Evolutionary conservation across 768 basidiomycete species (phyloP).

Genomic region (Mycena indigotica): DNA sequence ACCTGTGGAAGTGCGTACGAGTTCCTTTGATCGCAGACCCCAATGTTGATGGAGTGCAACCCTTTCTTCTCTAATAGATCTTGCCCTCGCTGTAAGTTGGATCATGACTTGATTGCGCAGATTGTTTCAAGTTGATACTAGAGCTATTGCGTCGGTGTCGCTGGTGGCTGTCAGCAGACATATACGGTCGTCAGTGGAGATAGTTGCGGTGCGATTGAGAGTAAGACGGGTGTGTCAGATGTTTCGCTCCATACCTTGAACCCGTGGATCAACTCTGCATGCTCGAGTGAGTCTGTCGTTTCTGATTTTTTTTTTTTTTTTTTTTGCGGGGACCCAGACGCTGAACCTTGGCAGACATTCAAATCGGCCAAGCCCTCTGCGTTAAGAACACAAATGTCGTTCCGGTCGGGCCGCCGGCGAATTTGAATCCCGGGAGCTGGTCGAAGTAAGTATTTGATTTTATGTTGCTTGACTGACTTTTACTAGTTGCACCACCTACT

Average conservation of each 20-base stretch:
- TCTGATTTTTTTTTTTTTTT: neutral
- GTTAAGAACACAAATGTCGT: slow-evolving; percentile 5
- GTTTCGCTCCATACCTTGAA: neutral
- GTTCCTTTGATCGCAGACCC: neutral
- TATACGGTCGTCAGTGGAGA: neutral
- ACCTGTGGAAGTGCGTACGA: neutral
- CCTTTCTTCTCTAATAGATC: neutral
- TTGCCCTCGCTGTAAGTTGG: neutral
- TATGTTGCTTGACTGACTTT: neutral
- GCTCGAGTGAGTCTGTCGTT: neutral
- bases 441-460: slow-evolving; percentile 5
- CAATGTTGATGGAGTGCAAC: neutral
- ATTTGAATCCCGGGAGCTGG: slow-evolving; percentile 13
- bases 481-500: slow-evolving; percentile 10
- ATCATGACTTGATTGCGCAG: neutral
- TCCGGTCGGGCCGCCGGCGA: slow-evolving; percentile 1
- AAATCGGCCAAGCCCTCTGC: slow-evolving; percentile 9
- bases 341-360: neutral
- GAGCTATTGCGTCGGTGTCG: neutral
- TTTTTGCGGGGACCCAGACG: no score
- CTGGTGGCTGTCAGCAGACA: neutral
- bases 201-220: neutral
- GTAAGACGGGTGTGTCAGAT: neutral
- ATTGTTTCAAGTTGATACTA: neutral
- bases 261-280: neutral